Conservation (phyloP, 2,329 filamentous ascomycete species). For the Cordyceps pruinosa region DNA sequence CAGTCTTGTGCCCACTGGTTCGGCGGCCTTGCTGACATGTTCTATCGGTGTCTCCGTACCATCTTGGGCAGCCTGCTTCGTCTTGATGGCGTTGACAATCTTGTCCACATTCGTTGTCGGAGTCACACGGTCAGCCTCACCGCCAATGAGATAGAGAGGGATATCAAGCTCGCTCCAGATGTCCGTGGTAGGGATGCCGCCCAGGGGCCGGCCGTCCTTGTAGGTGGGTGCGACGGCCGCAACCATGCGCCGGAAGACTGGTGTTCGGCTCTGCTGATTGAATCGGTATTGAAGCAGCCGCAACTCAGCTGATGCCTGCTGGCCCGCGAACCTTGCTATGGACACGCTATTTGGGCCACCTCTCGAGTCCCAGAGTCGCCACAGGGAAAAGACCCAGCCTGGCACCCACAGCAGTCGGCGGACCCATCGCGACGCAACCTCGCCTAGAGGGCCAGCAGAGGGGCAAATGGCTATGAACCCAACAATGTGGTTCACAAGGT, state of each 20-base stretch:
- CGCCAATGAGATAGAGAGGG: conserved; percentile 73
- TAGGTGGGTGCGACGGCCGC: conserved; percentile 62
- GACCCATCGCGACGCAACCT: conserved; percentile 36
- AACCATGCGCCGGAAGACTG: conserved; percentile 77
- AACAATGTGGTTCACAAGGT: conserved; percentile 57
- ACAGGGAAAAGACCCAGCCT: conserved; percentile 64
- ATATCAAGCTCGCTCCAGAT: conserved; percentile 66
- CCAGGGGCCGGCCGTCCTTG: conserved; percentile 41
- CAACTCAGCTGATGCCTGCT: conserved; percentile 56
- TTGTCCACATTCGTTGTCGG: conserved; percentile 63
- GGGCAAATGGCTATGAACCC: conserved; percentile 81
- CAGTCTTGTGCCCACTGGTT: conserved; percentile 1
- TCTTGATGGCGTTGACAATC: conserved; percentile 44
- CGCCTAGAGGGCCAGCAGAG: conserved; percentile 54
- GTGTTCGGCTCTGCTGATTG: conserved; percentile 76
- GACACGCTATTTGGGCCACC: conserved; percentile 74
- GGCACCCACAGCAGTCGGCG: conserved; percentile 62
- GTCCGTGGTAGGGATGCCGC: conserved; percentile 62
- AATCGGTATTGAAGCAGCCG: conserved; percentile 63
- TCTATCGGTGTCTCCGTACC: neutral
- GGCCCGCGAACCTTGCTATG: conserved; percentile 69
- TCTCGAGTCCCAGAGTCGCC: conserved; percentile 69
- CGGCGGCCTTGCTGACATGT: conserved; percentile 10
- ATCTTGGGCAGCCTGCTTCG: conserved; percentile 10
- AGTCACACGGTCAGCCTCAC: conserved; percentile 69